phyloP scores from a whole-genome alignment of 78 protist species.

The Cavenderia fasciculata region DNA sequence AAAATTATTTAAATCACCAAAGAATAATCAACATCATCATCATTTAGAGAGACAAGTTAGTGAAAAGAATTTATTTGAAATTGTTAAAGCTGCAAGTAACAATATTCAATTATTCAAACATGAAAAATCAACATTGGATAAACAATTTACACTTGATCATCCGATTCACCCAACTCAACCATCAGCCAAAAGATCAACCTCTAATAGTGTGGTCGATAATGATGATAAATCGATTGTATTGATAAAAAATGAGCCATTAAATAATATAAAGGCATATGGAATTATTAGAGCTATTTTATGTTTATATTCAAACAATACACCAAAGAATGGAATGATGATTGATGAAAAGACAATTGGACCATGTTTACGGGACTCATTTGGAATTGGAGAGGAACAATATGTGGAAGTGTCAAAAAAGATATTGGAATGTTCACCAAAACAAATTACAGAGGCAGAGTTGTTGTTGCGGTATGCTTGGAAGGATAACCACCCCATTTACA shows the following conservation, averaged over 20 bases:
- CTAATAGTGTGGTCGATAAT: too few relatives aligned
- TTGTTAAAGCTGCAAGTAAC: too few relatives aligned
- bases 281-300: slow-evolving; percentile 54
- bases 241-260: too few relatives aligned
- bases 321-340: neutral
- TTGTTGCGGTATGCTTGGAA: slow-evolving; percentile 59
- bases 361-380: slow-evolving; percentile 35
- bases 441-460: slow-evolving; percentile 36
- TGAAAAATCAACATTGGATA: too few relatives aligned
- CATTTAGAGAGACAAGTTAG: too few relatives aligned
- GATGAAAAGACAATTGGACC: slow-evolving; percentile 39
- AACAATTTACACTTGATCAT: too few relatives aligned
- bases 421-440: slow-evolving; percentile 41
- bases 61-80: neutral
- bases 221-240: too few relatives aligned
- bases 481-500: slow-evolving; percentile 63
- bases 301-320: slow-evolving; percentile 28
- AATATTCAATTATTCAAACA: too few relatives aligned
- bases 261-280: slow-evolving; percentile 20
- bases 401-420: slow-evolving; percentile 44
- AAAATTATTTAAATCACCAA: too few relatives aligned
- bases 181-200: too few relatives aligned
- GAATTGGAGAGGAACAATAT: slow-evolving; percentile 32
- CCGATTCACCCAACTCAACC: too few relatives aligned
- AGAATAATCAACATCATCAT: too few relatives aligned